Percentiles rank a stretch among this genome's conserved stretches.
Conservation (phyloP, 225 moss, liverwort and hornwort species). For the Polytrichum formosum region DNA sequence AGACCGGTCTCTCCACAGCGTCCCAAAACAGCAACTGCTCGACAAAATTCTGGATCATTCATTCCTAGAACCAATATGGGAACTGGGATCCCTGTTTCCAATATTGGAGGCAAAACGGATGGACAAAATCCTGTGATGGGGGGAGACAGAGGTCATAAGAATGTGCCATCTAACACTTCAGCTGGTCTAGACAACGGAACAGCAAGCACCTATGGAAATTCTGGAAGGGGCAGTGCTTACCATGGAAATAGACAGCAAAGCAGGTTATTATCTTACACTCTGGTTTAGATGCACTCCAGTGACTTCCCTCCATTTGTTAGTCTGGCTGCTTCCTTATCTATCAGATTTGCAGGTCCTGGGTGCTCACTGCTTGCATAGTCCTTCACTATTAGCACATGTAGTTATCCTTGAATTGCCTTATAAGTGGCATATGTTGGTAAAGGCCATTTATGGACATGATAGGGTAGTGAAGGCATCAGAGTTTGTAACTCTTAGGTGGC, state of each 20-base stretch:
- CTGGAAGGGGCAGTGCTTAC: conserved; percentile 44
- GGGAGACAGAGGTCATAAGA: conserved; percentile 37
- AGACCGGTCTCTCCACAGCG: conserved; percentile 47
- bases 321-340: no score
- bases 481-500: no score
- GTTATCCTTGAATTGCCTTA: no score
- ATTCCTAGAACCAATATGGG: conserved; percentile 23
- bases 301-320: no score
- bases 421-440: no score
- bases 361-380: no score
- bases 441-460: no score
- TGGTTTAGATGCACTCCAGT: no score
- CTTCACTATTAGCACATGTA: no score
- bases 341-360: no score
- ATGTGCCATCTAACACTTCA: conserved; percentile 33
- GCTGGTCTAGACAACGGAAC: conserved; percentile 46
- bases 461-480: no score
- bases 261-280: conserved; percentile 38
- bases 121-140: conserved; percentile 35
- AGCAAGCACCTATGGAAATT: conserved; percentile 37
- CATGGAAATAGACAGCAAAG: conserved; percentile 67
- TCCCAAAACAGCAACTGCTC: conserved; percentile 41
- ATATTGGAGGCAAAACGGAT: conserved; percentile 47
- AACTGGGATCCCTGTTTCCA: conserved; percentile 30
- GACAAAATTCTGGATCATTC: conserved; percentile 46